Conservation (phyloP, 2,329 filamentous ascomycete genomes). For the Penicillium thymicola region DNA sequence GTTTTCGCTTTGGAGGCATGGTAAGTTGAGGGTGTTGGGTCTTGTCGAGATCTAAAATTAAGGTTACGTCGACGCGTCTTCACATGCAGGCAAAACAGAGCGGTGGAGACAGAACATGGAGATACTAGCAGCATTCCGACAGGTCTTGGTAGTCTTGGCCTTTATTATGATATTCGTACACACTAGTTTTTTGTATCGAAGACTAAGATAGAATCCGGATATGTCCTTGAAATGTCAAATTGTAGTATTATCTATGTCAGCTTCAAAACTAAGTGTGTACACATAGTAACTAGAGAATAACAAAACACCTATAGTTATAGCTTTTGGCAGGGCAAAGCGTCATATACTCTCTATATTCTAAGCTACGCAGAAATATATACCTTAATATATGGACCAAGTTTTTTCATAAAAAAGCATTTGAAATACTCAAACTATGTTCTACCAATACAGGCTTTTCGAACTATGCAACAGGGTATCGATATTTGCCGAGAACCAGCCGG, state of each 20-base stretch:
- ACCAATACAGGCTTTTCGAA: not conserved
- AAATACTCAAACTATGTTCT: not conserved
- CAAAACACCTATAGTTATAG: too few species aligned
- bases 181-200: not conserved
- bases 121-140: not conserved
- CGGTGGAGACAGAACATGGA: conserved; percentile 6
- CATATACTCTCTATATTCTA: not conserved
- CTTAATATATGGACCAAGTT: not conserved
- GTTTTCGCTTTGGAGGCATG: conserved; percentile 33
- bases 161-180: not conserved
- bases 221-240: not conserved
- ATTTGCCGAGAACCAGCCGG: conserved; percentile 1
- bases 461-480: conserved; percentile 12
- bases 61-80: conserved; percentile 16
- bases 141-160: not conserved
- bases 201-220: not conserved
- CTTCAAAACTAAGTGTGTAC: too few species aligned
- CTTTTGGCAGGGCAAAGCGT: not conserved
- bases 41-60: not conserved
- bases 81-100: conserved; percentile 18
- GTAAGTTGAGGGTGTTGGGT: not conserved
- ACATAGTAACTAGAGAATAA: not conserved
- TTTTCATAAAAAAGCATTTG: not conserved
- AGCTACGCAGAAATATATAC: not conserved
- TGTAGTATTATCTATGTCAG: too few species aligned